Conservation (phyloP, 106 monocot species). For the Xerophyta viscosa region DNA sequence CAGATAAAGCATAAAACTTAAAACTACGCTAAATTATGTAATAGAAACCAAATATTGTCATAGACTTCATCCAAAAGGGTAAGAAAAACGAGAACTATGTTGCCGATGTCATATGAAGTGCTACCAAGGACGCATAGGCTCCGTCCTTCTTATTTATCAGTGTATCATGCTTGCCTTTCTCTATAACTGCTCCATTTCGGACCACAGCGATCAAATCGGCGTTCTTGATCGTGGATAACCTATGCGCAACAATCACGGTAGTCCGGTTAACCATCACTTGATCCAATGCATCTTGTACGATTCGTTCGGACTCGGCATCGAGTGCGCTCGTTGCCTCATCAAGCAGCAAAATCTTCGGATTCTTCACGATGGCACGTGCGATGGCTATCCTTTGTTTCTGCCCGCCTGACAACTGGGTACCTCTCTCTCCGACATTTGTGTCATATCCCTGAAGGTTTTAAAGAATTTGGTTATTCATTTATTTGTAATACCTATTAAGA, state of each 20-base stretch:
- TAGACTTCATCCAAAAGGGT: too few species aligned
- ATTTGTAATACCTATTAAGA: too few species aligned
- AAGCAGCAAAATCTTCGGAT: conserved; percentile 33
- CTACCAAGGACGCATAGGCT: conserved; percentile 45
- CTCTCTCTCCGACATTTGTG: conserved; percentile 39
- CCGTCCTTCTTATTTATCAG: conserved; percentile 38
- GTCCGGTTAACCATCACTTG: conserved; percentile 40
- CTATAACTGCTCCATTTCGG: conserved; percentile 31
- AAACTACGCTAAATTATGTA: too few species aligned
- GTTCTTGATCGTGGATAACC: conserved; percentile 32
- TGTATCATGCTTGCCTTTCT: conserved; percentile 42
- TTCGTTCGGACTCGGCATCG: conserved; percentile 40
- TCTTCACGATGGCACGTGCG: conserved; percentile 41
- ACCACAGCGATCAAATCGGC: conserved; percentile 39
- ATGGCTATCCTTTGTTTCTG: conserved; percentile 46
- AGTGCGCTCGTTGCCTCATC: conserved; percentile 54
- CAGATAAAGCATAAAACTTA: too few species aligned
- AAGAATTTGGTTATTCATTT: too few species aligned
- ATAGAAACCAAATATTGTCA: too few species aligned
- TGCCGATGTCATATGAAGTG: conserved; percentile 20
- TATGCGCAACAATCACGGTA: conserved; percentile 31
- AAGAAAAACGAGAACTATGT: too few species aligned
- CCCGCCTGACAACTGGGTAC: conserved; percentile 35
- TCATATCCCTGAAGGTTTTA: conserved; percentile 44
- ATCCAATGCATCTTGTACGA: conserved; percentile 42